phyloP scores from a whole-genome alignment of 495 filamentous ascomycete species.

The Penicillium parvum region DNA sequence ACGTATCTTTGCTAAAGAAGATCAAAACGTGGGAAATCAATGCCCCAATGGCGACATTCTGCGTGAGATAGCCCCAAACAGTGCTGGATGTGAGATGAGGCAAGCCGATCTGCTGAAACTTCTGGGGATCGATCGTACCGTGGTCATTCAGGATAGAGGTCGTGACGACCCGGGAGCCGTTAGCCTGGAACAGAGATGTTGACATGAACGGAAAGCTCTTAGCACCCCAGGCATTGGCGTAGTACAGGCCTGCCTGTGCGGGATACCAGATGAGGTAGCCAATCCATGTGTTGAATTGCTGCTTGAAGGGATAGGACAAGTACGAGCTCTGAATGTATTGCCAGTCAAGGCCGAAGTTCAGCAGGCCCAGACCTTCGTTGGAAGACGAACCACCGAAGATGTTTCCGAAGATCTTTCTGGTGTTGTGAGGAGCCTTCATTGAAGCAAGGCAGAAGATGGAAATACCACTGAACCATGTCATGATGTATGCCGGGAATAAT shows the following conservation, averaged over 20 bases:
- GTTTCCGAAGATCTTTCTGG: constrained; percentile 28
- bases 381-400: constrained; percentile 53
- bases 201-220: constrained; percentile 30
- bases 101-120: too few species aligned
- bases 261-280: constrained; percentile 20
- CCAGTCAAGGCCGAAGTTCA: constrained; percentile 52
- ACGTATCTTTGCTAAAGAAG: too few species aligned
- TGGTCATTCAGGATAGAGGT: too few species aligned
- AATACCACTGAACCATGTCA: constrained; percentile 49
- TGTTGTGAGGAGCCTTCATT: constrained; percentile 24
- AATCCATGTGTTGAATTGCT: too few species aligned
- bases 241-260: constrained; percentile 25
- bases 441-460: constrained; percentile 53
- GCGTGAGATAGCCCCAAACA: too few species aligned
- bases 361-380: constrained; percentile 49
- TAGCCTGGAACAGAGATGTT: constrained; percentile 10
- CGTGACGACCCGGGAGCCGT: too few species aligned
- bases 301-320: too few species aligned
- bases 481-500: constrained; percentile 54
- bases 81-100: too few species aligned
- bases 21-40: too few species aligned
- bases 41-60: too few species aligned
- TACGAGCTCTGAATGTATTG: constrained; percentile 47
- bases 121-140: too few species aligned
- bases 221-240: constrained; percentile 25